Evolutionary conservation across 1,139 yeast genomes (phyloP), one percentile per base, ranked within the genome.

Genomic region (Petasospora fabianii): DNA sequence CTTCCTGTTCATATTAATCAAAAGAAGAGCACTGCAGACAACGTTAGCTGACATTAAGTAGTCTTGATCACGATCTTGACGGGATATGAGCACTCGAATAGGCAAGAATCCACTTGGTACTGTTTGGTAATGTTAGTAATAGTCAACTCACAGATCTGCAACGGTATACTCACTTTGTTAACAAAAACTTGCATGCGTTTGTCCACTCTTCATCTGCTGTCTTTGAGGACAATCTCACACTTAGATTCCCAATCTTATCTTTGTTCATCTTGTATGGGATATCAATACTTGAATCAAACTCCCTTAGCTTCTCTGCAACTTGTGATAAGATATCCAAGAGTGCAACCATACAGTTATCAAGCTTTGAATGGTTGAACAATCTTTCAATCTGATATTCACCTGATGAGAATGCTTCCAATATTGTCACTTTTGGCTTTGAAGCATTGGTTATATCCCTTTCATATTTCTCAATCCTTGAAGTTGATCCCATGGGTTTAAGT

Each of bases 171-270:
- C 15, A 38, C 42, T 90, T 77, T 1, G 94, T 85, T 36, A 92
- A 65, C 14, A 90, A 67, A 54, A 80, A 83, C 55, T 84, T 83
- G 62, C 96, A 90, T 1, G 96, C 90, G 26, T 80, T 76, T 0
- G 97, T 87, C 98, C 98, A 92, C 46, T 84, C 87, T 32, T 79
- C 77, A 55, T 82, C 83, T 1, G 81, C 73, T 2, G 73, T 63
- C 40, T 70, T 67, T 10, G 86, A 74, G 3, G 87, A 77, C 2
- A 87, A 73, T 38, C 82, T 67, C 13, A 92, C 83, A 42, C 87
- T 78, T 44, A 78, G 75, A 0, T 86, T 90, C 1, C 95, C 96
- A 35, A 92, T 83, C 38, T 73, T 71, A 48, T 84, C 96, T 19
- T 71, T 70, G 4, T 63, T 50, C 53, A 76, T 75, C n/a, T 57